Percentiles rank a stretch among this genome's conserved stretches.
Conservation (phyloP, 164 flowering plant genomes). For the Annona squamosa region DNA sequence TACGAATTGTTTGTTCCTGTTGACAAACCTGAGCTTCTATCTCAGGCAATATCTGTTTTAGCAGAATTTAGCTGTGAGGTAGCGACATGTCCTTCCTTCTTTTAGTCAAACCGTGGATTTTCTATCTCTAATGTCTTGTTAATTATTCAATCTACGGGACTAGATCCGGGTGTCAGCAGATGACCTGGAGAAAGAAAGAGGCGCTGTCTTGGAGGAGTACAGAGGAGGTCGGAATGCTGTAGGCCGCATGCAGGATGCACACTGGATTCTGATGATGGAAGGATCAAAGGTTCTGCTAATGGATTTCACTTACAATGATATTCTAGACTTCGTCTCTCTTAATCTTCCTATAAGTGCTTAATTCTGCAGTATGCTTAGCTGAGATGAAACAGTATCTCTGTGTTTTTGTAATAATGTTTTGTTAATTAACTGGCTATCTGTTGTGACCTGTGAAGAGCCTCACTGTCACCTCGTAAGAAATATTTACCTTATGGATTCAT, state of each 20-base stretch:
- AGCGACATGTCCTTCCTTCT: background rate
- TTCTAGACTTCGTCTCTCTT: background rate
- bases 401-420: background rate
- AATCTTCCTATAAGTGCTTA: background rate
- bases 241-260: slow-evolving; percentile 96
- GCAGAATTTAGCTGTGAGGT: slow-evolving; percentile 97
- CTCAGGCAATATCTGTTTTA: slow-evolving; percentile 78
- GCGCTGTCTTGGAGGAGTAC: slow-evolving; percentile 93
- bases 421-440: background rate
- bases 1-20: slow-evolving; percentile 94
- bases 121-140: background rate
- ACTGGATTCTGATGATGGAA: slow-evolving; percentile 82
- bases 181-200: slow-evolving; percentile 92
- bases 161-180: slow-evolving; percentile 77
- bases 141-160: slow-evolving; percentile 5
- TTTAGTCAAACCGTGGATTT: background rate
- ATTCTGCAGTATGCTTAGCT: background rate
- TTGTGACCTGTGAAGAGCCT: background rate
- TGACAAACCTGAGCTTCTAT: slow-evolving; percentile 82
- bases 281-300: slow-evolving; percentile 66
- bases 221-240: slow-evolving; percentile 76
- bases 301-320: background rate
- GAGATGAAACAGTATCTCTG: background rate
- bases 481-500: background rate
- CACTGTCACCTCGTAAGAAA: background rate